phyloP scores from a whole-genome alignment of 148 eudicot species.

The Simmondsia chinensis region DNA sequence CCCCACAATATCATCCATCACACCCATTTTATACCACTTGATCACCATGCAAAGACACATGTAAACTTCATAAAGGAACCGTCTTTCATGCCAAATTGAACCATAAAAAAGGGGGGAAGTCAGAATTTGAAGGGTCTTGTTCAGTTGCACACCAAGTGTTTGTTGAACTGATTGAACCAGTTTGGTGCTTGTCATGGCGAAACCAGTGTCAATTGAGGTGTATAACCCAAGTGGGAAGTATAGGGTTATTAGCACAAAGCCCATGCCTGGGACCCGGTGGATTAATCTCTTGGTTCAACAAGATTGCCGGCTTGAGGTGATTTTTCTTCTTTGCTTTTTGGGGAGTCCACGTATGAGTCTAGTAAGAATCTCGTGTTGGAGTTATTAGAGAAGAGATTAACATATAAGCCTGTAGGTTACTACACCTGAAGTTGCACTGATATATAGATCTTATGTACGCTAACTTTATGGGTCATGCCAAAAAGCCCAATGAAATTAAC shows the following conservation, averaged over 20 bases:
- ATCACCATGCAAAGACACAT: background rate
- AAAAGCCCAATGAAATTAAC: too few relatives aligned
- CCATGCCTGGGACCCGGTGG: slow-evolving; percentile 99
- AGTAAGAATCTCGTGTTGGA: too few relatives aligned
- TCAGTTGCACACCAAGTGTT: slow-evolving; percentile 8
- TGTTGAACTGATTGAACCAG: slow-evolving; percentile 2
- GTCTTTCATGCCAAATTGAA: too few relatives aligned
- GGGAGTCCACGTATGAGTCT: too few relatives aligned
- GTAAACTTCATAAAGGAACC: background rate
- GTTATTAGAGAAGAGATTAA: too few relatives aligned
- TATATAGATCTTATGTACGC: too few relatives aligned
- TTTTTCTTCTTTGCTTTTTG: background rate
- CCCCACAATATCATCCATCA: background rate
- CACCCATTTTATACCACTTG: slow-evolving; percentile 8
- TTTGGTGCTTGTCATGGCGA: slow-evolving; percentile 57
- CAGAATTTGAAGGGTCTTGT: background rate
- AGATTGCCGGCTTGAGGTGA: slow-evolving; percentile 90
- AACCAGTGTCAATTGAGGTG: slow-evolving; percentile 80
- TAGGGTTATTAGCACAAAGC: slow-evolving; percentile 90
- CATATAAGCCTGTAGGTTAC: too few relatives aligned
- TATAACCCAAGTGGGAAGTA: slow-evolving; percentile 94
- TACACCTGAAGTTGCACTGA: too few relatives aligned
- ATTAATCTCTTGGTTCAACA: slow-evolving; percentile 77
- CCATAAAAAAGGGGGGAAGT: background rate
- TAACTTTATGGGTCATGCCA: too few relatives aligned